A percentile compares a stretch with the other conserved stretches of the same genome.
Evolutionary conservation across 1,139 yeast species (phyloP).

Genomic region (Suhomyces bokatorum): DNA sequence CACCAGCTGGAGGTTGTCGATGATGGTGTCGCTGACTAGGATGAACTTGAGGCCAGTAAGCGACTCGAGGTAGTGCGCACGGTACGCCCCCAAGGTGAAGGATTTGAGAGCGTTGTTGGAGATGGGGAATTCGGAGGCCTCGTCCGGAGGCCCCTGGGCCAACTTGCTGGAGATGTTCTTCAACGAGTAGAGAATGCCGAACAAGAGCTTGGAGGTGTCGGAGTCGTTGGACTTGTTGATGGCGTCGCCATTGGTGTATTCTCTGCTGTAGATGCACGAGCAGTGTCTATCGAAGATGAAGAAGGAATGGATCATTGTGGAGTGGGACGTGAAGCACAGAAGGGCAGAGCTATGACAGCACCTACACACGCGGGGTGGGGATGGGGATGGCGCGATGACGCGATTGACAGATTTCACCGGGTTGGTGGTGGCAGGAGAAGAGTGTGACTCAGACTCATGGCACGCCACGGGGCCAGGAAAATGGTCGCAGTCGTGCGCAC

Average conservation of each 20-base stretch:
- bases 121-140: constrained; percentile 20
- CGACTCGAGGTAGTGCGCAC: constrained; percentile 80
- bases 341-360: neutral
- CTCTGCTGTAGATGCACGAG: constrained; percentile 71
- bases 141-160: constrained; percentile 29
- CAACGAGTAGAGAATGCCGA: constrained; percentile 84
- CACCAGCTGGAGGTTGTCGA: constrained; percentile 60
- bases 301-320: constrained; percentile 60
- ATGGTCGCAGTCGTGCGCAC: neutral
- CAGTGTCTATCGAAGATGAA: constrained; percentile 91
- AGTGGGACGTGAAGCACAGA: neutral
- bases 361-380: neutral
- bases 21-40: constrained; percentile 65
- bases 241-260: constrained; percentile 41
- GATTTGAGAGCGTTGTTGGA: constrained; percentile 60
- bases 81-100: constrained; percentile 69
- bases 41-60: constrained; percentile 77
- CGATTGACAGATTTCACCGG: neutral
- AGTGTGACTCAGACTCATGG: neutral
- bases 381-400: neutral
- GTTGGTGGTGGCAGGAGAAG: neutral
- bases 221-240: constrained; percentile 59
- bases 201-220: constrained; percentile 73
- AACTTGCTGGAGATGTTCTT: constrained; percentile 72
- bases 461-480: neutral